Evolutionary conservation across 1,284 basidiomycete genomes (phyloP), one percentile per base, ranked within the genome.

Genomic region (Malassezia vespertilionis): DNA sequence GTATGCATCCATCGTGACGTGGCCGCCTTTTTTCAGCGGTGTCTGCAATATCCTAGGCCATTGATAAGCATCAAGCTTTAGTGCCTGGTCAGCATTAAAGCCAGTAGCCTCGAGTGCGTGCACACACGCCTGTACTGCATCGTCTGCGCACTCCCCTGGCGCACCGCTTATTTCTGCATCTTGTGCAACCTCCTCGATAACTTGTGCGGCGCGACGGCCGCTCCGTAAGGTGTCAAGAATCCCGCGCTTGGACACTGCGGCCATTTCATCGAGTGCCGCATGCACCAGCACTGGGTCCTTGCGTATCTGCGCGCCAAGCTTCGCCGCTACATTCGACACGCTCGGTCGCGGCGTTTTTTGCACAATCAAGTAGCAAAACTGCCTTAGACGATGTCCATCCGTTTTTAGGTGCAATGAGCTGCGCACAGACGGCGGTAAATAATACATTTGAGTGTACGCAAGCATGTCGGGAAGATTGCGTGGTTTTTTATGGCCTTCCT

Each of bases 11-110:
- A 97, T 75, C 44, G 91, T 84, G 51, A 96, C 80, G 71, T 97
- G 91, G 0, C 91, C 91, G 54, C 82, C 85, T 52, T 82, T 81
- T 72, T 95, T 96, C 61, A 95, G 67, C 12, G 91, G 90, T 17
- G 88, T 80, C 58, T 84, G 84, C 33, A 96, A 78, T 26, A 97
- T 77, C 40, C 93, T 79, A 26, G 91, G 87, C 91, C 91, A 96
- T 3, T 44, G 23, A 37, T 54, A 60, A 2, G 62, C 57, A 31
- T 61, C 58, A 5, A 62, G 40, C 14, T 55, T 46, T 55, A 61
- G 59, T 14, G 57, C 60, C 9, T 53, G 44, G n/a, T 57, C 46
- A 22, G 46, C 42, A 10, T 28, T 33, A 12, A 44, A 14, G 18
- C 41, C 47, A 3, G n/a, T 15, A 5, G 17, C 33, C 9, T 14